phyloP scores from a whole-genome alignment of 495 filamentous ascomycete genomes.

The Bryoglossum gracile region DNA sequence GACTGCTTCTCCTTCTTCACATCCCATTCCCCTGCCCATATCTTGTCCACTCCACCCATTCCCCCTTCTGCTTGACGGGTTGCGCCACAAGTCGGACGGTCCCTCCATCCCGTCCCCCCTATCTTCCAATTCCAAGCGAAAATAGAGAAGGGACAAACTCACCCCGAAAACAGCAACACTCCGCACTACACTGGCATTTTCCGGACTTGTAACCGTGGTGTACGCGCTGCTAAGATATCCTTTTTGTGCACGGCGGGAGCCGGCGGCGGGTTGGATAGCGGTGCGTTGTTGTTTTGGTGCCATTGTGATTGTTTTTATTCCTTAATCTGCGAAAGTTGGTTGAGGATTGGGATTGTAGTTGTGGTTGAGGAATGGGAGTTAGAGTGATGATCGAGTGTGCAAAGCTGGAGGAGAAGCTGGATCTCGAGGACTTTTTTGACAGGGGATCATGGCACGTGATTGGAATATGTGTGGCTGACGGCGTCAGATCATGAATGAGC shows the following conservation, averaged over 20 bases:
- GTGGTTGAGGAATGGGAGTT: too few species aligned
- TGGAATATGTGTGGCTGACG: too few species aligned
- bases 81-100: too few species aligned
- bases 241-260: constrained; percentile 34
- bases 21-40: too few species aligned
- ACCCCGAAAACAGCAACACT: constrained; percentile 69
- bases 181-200: constrained; percentile 69
- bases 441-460: neutral
- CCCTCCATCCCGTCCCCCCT: too few species aligned
- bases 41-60: too few species aligned
- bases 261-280: constrained; percentile 27
- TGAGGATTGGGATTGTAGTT: too few species aligned
- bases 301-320: constrained; percentile 9
- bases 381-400: neutral
- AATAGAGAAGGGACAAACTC: constrained; percentile 29
- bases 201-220: constrained; percentile 56
- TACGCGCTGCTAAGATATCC: constrained; percentile 47
- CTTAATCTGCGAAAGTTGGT: neutral
- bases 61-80: too few species aligned
- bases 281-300: constrained; percentile 32
- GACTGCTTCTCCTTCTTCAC: too few species aligned
- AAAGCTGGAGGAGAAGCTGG: neutral
- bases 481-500: too few species aligned
- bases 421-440: neutral
- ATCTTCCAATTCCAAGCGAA: neutral